These are phyloP conservation scores for Elsinoe ampelina DNA, from an alignment of 2,329 filamentous ascomycete genomes.

Conservation along the genomic window DNA sequence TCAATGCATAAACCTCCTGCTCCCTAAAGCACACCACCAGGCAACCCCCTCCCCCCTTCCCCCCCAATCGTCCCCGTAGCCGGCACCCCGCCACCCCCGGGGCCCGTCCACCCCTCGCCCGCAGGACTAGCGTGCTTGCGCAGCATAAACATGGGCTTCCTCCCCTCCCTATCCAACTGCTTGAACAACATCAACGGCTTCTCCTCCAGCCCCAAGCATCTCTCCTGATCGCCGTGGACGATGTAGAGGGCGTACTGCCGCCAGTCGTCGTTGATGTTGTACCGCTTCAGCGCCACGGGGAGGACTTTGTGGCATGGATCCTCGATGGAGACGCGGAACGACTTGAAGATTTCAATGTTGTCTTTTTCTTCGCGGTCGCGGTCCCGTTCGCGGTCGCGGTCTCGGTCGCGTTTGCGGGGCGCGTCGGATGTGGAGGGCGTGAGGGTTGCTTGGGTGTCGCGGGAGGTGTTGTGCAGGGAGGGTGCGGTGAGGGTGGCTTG, in stretches of 20 bases:
- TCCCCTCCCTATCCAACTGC: constrained; percentile 89
- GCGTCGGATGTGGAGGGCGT: constrained; percentile 11
- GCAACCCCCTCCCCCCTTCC: constrained; percentile 14
- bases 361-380: constrained; percentile 30
- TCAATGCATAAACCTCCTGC: too few relatives aligned
- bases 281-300: constrained; percentile 90
- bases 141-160: constrained; percentile 99
- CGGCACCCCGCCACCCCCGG: constrained; percentile 1
- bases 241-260: constrained; percentile 97
- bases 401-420: constrained; percentile 1
- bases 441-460: constrained; percentile 17
- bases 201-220: constrained; percentile 83
- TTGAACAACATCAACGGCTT: constrained; percentile 95
- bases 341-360: constrained; percentile 93
- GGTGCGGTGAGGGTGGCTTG: constrained; percentile 23
- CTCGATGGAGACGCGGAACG: constrained; percentile 94
- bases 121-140: constrained; percentile 52
- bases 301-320: constrained; percentile 97
- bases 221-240: constrained; percentile 96
- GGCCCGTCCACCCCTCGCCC: constrained; percentile 31
- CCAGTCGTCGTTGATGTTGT: constrained; percentile 97
- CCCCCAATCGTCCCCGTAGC: neutral
- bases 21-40: constrained; percentile 18
- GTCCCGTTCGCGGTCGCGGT: constrained; percentile 3
- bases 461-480: constrained; percentile 17